A percentile compares a stretch with the other conserved stretches of the same genome.
Evolutionary conservation across 176 grass and related monocot species (phyloP).

Genomic region (Rhynchospora tenuis): DNA sequence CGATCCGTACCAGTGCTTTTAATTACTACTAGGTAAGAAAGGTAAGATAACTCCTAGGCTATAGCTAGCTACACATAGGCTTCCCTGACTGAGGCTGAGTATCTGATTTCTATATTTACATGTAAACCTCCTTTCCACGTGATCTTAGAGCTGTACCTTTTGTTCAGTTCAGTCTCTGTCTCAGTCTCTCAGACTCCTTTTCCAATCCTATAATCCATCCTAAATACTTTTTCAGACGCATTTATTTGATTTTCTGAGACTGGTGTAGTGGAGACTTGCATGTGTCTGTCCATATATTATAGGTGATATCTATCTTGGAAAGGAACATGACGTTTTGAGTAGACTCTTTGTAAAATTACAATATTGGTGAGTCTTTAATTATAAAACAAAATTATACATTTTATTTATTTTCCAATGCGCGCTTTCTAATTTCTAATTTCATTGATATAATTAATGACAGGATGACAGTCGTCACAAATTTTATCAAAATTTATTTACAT

Average conservation of each 20-base stretch:
- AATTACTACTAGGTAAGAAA: background rate
- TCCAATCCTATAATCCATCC: background rate
- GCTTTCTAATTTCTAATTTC: too few species aligned
- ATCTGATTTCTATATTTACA: constrained; percentile 4
- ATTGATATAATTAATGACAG: too few species aligned
- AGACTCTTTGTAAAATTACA: background rate
- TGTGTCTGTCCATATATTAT: background rate
- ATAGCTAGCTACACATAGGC: background rate
- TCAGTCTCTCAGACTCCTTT: background rate
- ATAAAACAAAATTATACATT: background rate
- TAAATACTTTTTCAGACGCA: too few species aligned
- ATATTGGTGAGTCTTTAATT: background rate
- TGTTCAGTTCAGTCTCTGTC: background rate
- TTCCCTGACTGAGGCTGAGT: background rate
- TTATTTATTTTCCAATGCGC: too few species aligned
- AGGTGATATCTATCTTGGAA: background rate
- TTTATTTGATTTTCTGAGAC: background rate
- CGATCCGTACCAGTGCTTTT: background rate
- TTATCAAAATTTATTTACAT: too few species aligned
- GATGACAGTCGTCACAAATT: too few species aligned
- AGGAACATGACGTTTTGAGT: background rate
- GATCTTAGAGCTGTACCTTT: background rate
- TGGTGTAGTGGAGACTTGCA: background rate
- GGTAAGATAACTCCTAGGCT: background rate
- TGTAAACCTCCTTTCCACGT: background rate